Evolutionary conservation across 1,139 yeast species (phyloP), one percentile per base, ranked within the genome.

Genomic region (Barnettozyma hawaiiensis): DNA sequence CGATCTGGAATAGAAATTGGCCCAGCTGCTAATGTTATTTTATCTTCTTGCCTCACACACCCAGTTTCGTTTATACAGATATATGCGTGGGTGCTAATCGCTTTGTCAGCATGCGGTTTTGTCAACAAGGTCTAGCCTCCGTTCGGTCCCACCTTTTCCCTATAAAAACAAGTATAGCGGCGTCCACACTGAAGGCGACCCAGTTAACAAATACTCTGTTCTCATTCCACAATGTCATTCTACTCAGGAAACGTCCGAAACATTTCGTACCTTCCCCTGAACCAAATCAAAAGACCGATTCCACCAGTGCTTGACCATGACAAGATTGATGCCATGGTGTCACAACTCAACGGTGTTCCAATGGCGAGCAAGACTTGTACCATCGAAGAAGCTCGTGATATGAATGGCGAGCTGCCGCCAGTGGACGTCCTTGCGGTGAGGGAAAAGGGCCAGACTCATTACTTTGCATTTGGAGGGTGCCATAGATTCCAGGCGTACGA

Each of bases 391-490:
- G 64, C 87, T 0, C 44, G 51, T 0, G 58, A 50, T 9, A 39
- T 59, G 34, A 53, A 59, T 27, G 87, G 89, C 1, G 83, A 81
- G 51, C 62, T 83, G 36, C 92, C 92, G 1, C 85, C 90, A 2
- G 71, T 86, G 22, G 96, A 85, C 60, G 89, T 85, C 0, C 65
- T 85, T 51, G 70, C 73, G 35, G 82, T 85, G 3, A 67, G 80
- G 37, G 83, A 82, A 38, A 59, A 71, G 10, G 92, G 87, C 1
- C 63, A 73, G 43, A 71, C 66, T 23, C 73, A 72, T 59, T 85
- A 80, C 57, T 85, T 85, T 65, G 95, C 94, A 2, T 81, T 85
- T 62, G 94, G 94, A 9, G 94, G 94, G 0, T 85, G 95, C 59
- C 95, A 85, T 58, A 63, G 95, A 48, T 79, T 85, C 52, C 94